Percentiles rank a stretch among this genome's conserved stretches.
Conservation (phyloP, 1,284 basidiomycete genomes). For the Cutaneotrichosporon sp. region DNA sequence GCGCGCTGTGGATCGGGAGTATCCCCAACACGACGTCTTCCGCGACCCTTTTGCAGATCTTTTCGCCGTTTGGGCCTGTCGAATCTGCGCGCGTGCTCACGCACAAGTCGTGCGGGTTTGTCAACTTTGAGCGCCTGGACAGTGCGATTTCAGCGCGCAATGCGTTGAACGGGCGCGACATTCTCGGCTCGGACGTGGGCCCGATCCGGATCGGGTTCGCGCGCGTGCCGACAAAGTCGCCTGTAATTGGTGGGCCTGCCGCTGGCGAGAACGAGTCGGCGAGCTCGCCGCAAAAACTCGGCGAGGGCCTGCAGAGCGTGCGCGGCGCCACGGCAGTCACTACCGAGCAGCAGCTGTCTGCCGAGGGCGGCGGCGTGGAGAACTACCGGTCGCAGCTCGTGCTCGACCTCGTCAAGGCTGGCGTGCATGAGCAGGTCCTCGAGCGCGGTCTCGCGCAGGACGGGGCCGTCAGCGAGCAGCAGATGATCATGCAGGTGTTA, state of each 20-base stretch:
- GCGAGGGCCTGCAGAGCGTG: constrained; percentile 56
- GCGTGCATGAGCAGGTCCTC: constrained; percentile 60
- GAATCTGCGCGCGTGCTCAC: constrained; percentile 92
- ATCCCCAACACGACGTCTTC: constrained; percentile 90
- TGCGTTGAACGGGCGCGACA: constrained; percentile 88
- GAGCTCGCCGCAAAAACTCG: constrained; percentile 55
- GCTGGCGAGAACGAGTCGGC: constrained; percentile 20
- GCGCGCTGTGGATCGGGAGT: constrained; percentile 92
- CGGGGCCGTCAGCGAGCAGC: constrained; percentile 75
- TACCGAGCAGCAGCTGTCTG: constrained; percentile 74
- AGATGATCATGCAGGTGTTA: constrained; percentile 91
- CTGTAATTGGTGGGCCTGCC: constrained; percentile 28
- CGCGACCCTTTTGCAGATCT: constrained; percentile 72
- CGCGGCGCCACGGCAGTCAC: constrained; percentile 82
- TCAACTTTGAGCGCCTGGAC: constrained; percentile 96
- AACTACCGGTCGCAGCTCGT: constrained; percentile 89
- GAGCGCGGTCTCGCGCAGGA: constrained; percentile 42
- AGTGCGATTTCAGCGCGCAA: constrained; percentile 92
- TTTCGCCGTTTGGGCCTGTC: constrained; percentile 93
- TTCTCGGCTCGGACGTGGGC: constrained; percentile 90
- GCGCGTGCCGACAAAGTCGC: constrained; percentile 69
- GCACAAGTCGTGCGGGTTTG: constrained; percentile 65
- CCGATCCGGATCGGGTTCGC: constrained; percentile 95
- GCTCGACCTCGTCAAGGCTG: constrained; percentile 79
- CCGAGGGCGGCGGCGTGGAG: constrained; percentile 75